phyloP scores from a whole-genome alignment of 2,329 filamentous ascomycete species.

The Sporothrix humicola region DNA sequence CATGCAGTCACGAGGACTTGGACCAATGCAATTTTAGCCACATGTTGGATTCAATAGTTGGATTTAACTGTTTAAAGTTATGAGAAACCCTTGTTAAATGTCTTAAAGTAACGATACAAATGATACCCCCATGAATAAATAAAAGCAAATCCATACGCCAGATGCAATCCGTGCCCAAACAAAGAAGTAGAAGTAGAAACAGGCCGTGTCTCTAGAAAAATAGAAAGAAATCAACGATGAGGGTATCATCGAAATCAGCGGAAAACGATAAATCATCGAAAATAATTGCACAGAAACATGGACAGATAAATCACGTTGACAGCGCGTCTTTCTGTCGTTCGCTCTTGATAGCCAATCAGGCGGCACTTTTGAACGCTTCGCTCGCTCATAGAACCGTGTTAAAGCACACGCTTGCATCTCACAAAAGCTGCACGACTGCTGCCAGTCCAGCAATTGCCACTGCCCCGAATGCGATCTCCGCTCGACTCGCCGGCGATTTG shows the following conservation, averaged over 20 bases:
- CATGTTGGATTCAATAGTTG: neutral
- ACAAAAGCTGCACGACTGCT: neutral
- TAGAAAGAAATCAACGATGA: neutral
- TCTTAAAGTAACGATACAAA: neutral
- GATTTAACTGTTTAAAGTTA: neutral
- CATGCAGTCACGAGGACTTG: slow-evolving; percentile 62
- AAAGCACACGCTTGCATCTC: neutral
- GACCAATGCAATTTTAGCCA: slow-evolving; percentile 54
- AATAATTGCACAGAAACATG: neutral
- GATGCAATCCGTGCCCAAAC: neutral
- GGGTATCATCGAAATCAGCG: neutral
- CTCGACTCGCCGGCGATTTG: slow-evolving; percentile 18
- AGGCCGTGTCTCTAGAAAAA: too few species aligned
- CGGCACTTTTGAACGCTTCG: too few species aligned
- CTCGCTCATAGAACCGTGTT: too few species aligned
- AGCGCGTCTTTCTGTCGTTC: neutral
- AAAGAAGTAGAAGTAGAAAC: neutral
- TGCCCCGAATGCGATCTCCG: neutral
- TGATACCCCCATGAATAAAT: slow-evolving; percentile 12
- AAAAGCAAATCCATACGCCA: slow-evolving; percentile 5
- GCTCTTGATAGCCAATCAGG: too few species aligned
- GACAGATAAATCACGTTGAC: neutral
- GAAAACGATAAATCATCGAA: neutral
- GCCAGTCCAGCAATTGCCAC: slow-evolving; percentile 22
- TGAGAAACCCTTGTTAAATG: neutral